phyloP scores from a whole-genome alignment of 1,284 basidiomycete species.

The Trametes polyzona region DNA sequence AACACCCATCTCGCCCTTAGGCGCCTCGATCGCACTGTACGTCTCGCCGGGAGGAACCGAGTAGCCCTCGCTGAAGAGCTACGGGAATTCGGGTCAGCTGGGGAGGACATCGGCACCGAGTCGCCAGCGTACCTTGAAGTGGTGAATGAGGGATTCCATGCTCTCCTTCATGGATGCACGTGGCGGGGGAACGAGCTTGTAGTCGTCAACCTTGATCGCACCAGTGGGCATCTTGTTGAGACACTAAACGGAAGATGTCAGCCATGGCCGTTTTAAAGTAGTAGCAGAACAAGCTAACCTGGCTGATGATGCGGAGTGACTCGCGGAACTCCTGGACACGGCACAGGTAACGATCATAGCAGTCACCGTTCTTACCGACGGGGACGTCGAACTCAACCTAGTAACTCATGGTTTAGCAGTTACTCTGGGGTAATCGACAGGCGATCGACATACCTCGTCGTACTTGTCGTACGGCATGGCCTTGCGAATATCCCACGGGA shows the following conservation, averaged over 20 bases:
- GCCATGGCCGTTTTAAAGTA: not conserved
- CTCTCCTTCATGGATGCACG: constrained; percentile 98
- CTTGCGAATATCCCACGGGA: constrained; percentile 96
- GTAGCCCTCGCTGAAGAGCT: constrained; percentile 97
- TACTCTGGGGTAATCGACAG: constrained; percentile 17
- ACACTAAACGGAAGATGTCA: constrained; percentile 53
- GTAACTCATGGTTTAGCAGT: not conserved
- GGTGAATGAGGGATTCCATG: constrained; percentile 97
- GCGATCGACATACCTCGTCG: constrained; percentile 65
- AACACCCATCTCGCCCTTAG: constrained; percentile 98
- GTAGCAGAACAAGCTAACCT: constrained; percentile 46
- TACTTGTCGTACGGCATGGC: constrained; percentile 96
- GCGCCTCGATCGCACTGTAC: constrained; percentile 97
- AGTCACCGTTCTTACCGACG: constrained; percentile 96
- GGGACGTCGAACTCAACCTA: constrained; percentile 97
- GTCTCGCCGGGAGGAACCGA: constrained; percentile 98
- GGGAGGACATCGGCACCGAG: constrained; percentile 12
- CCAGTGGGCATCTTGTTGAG: constrained; percentile 98
- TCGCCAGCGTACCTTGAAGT: constrained; percentile 79
- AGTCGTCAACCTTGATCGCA: constrained; percentile 94
- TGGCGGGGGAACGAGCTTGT: constrained; percentile 97
- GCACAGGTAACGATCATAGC: constrained; percentile 95
- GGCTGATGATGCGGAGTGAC: constrained; percentile 88
- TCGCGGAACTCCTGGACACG: constrained; percentile 99
- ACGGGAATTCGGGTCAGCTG: constrained; percentile 12